Percentiles rank a stretch among this genome's conserved stretches.
Evolutionary conservation across 345 rosid species (phyloP).

Genomic region (Euphorbia tirucalli): DNA sequence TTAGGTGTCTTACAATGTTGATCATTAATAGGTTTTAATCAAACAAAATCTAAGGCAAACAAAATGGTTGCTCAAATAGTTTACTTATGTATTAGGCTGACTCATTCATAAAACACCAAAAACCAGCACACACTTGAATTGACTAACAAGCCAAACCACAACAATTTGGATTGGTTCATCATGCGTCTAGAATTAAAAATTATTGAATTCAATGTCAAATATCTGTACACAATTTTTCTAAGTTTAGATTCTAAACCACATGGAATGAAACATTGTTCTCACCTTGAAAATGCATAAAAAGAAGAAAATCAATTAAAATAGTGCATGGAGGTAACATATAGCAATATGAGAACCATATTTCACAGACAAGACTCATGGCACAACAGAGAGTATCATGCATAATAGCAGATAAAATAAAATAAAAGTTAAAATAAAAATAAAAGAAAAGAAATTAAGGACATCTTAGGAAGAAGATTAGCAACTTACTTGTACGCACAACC

Average conservation of each 20-base stretch:
- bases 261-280: neutral
- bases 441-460: neutral
- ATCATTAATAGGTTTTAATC: neutral
- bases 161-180: neutral
- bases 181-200: neutral
- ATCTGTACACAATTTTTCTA: neutral
- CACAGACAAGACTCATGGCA: neutral
- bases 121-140: neutral
- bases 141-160: neutral
- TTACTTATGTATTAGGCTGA: neutral
- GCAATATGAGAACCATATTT: neutral
- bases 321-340: too few relatives aligned
- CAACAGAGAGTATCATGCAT: neutral
- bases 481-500: conserved; percentile 80
- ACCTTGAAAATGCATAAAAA: neutral
- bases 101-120: neutral
- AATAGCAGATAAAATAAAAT: neutral
- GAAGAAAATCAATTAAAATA: neutral
- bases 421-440: neutral
- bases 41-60: too few relatives aligned
- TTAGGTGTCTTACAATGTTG: neutral
- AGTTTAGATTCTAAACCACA: neutral
- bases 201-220: neutral
- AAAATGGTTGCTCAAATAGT: neutral
- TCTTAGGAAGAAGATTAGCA: neutral